Evolutionary conservation across 768 basidiomycete genomes (phyloP).

Genomic region (Sistotremastrum niveocremeum): DNA sequence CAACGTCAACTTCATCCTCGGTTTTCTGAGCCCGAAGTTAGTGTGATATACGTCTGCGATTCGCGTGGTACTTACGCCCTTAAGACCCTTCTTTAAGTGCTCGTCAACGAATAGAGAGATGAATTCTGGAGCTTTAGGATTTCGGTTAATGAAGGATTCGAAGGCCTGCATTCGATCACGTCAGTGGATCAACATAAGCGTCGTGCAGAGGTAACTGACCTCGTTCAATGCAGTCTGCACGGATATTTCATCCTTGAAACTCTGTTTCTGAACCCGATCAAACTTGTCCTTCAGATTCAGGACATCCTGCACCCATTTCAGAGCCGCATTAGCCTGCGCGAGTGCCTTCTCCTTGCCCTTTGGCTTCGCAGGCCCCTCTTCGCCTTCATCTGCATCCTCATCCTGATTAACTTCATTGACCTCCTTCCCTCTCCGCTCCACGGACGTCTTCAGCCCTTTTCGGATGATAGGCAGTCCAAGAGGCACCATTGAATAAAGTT

Average conservation of each 20-base stretch:
- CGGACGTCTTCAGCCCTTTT: constrained; percentile 54
- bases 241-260: constrained; percentile 61
- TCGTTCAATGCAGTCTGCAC: constrained; percentile 76
- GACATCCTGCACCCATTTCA: constrained; percentile 90
- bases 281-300: constrained; percentile 87
- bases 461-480: constrained; percentile 53
- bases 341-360: constrained; percentile 44
- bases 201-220: constrained; percentile 29
- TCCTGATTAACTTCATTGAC: constrained; percentile 49
- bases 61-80: constrained; percentile 50
- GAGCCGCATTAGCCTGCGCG: constrained; percentile 39
- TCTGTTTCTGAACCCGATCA: constrained; percentile 55
- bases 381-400: constrained; percentile 21
- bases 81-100: constrained; percentile 85
- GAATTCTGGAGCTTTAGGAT: constrained; percentile 81
- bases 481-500: constrained; percentile 55
- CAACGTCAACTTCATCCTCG: constrained; percentile 76
- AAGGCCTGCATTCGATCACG: constrained; percentile 51
- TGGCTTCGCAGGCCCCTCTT: constrained; percentile 18
- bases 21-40: constrained; percentile 54
- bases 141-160: constrained; percentile 78
- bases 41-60: constrained; percentile 4
- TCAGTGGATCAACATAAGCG: neutral
- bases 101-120: constrained; percentile 97
- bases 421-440: constrained; percentile 59